Evolutionary conservation across 768 basidiomycete genomes (phyloP).

Genomic region (Pilatotrama ljubarskyi): DNA sequence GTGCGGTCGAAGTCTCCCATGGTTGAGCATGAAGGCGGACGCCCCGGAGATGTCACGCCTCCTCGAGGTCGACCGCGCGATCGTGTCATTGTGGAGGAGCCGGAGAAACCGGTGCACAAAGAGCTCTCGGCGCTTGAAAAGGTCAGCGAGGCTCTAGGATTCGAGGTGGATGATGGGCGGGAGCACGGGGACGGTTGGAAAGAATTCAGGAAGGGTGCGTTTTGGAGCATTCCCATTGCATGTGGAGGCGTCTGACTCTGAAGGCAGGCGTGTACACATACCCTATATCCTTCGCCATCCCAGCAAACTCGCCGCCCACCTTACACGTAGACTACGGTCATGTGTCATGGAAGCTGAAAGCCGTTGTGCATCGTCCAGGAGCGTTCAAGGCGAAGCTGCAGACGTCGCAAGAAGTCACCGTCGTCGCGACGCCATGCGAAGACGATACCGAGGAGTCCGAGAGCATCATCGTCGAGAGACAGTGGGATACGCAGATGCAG

Average conservation of each 20-base stretch:
- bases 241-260: background rate
- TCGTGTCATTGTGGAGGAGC: slow-evolving; percentile 16
- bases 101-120: slow-evolving; percentile 31
- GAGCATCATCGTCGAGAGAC: slow-evolving; percentile 80
- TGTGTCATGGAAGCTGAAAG: slow-evolving; percentile 78
- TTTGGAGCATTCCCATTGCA: too few relatives aligned
- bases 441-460: slow-evolving; percentile 84
- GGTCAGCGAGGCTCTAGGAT: slow-evolving; percentile 42
- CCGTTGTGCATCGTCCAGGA: slow-evolving; percentile 81
- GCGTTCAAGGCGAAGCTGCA: slow-evolving; percentile 72
- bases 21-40: slow-evolving; percentile 14
- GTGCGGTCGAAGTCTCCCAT: slow-evolving; percentile 48
- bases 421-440: slow-evolving; percentile 76
- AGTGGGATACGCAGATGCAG: slow-evolving; percentile 88
- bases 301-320: slow-evolving; percentile 75
- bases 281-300: slow-evolving; percentile 89
- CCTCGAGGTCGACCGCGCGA: slow-evolving; percentile 20
- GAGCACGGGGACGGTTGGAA: slow-evolving; percentile 65
- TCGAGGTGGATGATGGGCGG: slow-evolving; percentile 42
- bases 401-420: slow-evolving; percentile 67
- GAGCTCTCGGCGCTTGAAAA: slow-evolving; percentile 36
- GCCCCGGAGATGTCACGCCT: slow-evolving; percentile 20
- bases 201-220: slow-evolving; percentile 82
- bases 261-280: slow-evolving; percentile 83
- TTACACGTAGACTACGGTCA: slow-evolving; percentile 74